Evolutionary conservation across 257 asterid species (phyloP).

Genomic region (Solanum pennellii): DNA sequence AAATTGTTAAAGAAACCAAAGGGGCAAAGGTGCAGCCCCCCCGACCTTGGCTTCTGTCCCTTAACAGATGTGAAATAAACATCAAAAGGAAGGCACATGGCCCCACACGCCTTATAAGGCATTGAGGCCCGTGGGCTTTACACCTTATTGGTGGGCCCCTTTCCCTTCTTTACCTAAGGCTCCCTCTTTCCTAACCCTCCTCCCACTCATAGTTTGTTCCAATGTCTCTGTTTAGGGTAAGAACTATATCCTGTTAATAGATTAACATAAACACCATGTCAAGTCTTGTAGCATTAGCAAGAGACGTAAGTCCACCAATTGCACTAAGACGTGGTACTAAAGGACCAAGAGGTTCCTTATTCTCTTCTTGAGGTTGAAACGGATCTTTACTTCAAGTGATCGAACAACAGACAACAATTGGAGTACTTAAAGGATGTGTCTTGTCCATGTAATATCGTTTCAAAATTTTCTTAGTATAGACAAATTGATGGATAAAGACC

Average conservation of each 20-base stretch:
- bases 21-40: not conserved
- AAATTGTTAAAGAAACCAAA: not conserved
- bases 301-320: not conserved
- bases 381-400: not conserved
- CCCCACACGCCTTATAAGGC: not conserved
- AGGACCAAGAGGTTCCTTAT: not conserved
- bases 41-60: not conserved
- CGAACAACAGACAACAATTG: not conserved
- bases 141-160: not conserved
- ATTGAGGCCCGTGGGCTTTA: not conserved
- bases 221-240: not conserved
- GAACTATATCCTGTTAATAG: not conserved
- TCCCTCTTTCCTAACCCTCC: not conserved
- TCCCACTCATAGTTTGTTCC: not conserved
- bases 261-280: not conserved
- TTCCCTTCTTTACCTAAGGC: too few species aligned
- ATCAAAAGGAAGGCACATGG: not conserved
- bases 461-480: not conserved
- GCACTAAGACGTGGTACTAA: not conserved
- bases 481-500: not conserved
- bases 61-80: not conserved
- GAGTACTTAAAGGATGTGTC: not conserved
- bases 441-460: not conserved
- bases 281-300: not conserved
- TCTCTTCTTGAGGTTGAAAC: not conserved